phyloP scores from a whole-genome alignment of 768 basidiomycete genomes.

The Pisolithus orientalis region DNA sequence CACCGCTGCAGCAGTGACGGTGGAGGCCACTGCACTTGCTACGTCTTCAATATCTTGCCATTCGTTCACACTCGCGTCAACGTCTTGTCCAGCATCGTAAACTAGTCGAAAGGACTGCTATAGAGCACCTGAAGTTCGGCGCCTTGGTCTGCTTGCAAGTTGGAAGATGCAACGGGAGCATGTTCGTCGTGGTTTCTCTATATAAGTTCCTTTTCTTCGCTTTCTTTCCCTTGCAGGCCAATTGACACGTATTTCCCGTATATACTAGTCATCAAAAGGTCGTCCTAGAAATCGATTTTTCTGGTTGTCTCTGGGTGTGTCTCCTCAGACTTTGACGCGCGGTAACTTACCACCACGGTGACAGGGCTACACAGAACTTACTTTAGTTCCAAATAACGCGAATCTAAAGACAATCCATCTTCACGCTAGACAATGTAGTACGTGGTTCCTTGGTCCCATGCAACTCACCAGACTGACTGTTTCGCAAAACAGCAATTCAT shows the following conservation, averaged over 20 bases:
- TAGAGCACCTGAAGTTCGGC: neutral
- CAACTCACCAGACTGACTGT: slow-evolving; percentile 19
- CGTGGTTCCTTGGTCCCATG: slow-evolving; percentile 23
- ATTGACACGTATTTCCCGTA: slow-evolving; percentile 44
- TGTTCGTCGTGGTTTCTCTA: slow-evolving; percentile 73
- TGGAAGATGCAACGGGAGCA: slow-evolving; percentile 70
- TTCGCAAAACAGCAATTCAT: slow-evolving; percentile 49
- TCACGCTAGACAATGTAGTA: slow-evolving; percentile 85
- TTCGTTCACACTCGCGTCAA: neutral
- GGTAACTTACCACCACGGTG: slow-evolving; percentile 16
- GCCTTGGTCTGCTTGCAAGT: slow-evolving; percentile 1
- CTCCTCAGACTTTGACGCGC: slow-evolving; percentile 13
- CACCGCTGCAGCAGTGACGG: slow-evolving; percentile 12
- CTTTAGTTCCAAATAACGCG: slow-evolving; percentile 72
- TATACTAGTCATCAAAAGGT: slow-evolving; percentile 96
- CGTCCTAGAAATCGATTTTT: slow-evolving; percentile 88
- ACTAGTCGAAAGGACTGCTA: neutral
- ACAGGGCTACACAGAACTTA: slow-evolving; percentile 88
- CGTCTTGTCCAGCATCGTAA: neutral
- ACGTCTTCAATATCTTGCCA: slow-evolving; percentile 1
- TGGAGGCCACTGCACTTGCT: slow-evolving; percentile 10
- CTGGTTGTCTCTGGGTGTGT: slow-evolving; percentile 77
- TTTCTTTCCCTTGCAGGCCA: slow-evolving; percentile 13
- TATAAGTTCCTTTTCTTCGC: slow-evolving; percentile 60
- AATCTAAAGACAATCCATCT: slow-evolving; percentile 82